Evolutionary conservation across 441 rosid species (phyloP).

Genomic region (Daphne laureola): DNA sequence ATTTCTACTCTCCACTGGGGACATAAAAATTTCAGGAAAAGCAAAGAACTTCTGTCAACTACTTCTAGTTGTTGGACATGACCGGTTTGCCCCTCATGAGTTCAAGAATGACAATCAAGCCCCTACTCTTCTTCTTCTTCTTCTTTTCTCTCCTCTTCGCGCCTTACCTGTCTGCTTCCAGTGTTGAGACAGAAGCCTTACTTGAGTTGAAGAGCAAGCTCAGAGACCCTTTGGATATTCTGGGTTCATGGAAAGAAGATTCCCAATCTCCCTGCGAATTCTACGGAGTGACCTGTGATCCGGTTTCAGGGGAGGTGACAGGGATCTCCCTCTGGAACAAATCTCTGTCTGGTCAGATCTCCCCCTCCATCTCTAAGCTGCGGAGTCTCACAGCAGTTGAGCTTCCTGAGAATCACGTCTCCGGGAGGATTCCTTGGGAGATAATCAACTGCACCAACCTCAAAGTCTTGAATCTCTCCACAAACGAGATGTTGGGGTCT

Average conservation of each 20-base stretch:
- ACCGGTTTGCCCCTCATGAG: neutral
- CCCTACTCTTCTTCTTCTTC: conserved; percentile 7
- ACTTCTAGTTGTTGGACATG: neutral
- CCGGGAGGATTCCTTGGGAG: conserved; percentile 51
- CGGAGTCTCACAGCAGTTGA: conserved; percentile 32
- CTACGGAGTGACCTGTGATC: conserved; percentile 52
- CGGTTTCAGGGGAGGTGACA: conserved; percentile 33
- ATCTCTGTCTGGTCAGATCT: conserved; percentile 54
- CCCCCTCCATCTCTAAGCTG: conserved; percentile 48
- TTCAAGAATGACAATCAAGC: neutral
- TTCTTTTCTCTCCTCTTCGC: conserved; percentile 25
- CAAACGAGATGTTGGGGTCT: conserved; percentile 39
- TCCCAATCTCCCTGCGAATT: conserved; percentile 52
- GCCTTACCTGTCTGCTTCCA: conserved; percentile 27
- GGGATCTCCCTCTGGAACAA: conserved; percentile 40
- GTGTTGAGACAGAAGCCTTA: conserved; percentile 44
- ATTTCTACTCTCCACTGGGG: neutral
- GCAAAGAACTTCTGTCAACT: too few species aligned
- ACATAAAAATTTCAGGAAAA: neutral
- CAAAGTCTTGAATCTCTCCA: conserved; percentile 45
- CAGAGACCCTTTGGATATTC: conserved; percentile 42
- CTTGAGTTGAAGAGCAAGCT: conserved; percentile 57
- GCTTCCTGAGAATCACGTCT: conserved; percentile 39
- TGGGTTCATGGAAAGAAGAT: conserved; percentile 58
- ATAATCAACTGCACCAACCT: conserved; percentile 41